Evolutionary conservation across 164 flowering plant genomes (phyloP).

Genomic region (Stephania japonica): DNA sequence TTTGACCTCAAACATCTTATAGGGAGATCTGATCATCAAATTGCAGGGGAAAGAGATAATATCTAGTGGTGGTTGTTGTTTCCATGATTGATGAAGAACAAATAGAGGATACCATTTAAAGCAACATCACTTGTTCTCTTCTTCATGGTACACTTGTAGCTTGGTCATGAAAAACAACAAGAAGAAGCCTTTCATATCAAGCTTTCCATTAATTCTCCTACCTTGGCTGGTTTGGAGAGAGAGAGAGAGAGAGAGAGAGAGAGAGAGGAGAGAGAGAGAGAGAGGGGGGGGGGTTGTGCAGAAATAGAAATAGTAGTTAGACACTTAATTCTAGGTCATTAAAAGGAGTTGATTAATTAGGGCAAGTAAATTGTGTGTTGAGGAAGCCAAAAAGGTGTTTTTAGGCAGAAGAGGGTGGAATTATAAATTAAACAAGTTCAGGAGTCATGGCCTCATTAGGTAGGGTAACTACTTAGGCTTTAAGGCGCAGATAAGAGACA

Average conservation of each 20-base stretch:
- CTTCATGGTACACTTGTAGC: conserved; percentile 17
- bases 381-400: conserved; percentile 30
- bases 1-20: conserved; percentile 2
- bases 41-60: too few relatives aligned
- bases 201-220: conserved; percentile 80
- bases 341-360: conserved; percentile 18
- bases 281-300: conserved; percentile 31
- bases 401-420: conserved; percentile 17
- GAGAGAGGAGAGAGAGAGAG: conserved; percentile 26
- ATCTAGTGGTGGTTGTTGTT: too few relatives aligned
- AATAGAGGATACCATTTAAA: not conserved
- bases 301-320: conserved; percentile 7
- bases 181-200: conserved; percentile 42
- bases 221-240: conserved; percentile 68
- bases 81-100: too few relatives aligned
- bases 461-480: not conserved
- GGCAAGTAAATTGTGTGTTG: not conserved
- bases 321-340: conserved; percentile 25
- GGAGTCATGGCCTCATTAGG: not conserved
- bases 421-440: conserved; percentile 2
- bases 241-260: conserved; percentile 24
- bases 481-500: conserved; percentile 3
- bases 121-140: conserved; percentile 4
- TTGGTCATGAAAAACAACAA: conserved; percentile 23
- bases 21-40: too few relatives aligned